phyloP scores from a whole-genome alignment of 257 asterid genomes.

The Primulina huaijiensis region DNA sequence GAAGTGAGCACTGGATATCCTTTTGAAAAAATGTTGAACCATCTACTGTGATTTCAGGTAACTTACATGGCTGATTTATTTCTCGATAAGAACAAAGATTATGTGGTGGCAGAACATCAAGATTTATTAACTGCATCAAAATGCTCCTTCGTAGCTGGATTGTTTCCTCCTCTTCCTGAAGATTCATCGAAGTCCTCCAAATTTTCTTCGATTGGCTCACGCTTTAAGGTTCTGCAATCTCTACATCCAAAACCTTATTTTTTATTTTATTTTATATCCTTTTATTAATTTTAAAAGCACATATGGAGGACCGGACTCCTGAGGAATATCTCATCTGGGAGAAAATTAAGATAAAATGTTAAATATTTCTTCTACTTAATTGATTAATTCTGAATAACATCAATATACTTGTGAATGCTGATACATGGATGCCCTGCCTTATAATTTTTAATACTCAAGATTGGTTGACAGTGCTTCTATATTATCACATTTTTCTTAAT shows the following conservation, averaged over 20 bases:
- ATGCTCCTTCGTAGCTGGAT: conserved; percentile 84
- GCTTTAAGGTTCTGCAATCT: conserved; percentile 69
- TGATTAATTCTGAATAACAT: neutral
- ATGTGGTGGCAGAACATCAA: conserved; percentile 98
- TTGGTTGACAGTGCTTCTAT: neutral
- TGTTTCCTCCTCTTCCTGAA: conserved; percentile 89
- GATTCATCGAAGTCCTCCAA: conserved; percentile 95
- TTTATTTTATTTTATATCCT: neutral
- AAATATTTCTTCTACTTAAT: neutral
- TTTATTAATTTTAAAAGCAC: conserved; percentile 9
- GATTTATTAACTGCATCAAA: conserved; percentile 85
- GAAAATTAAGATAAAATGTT: too few species aligned
- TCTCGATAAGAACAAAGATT: conserved; percentile 98
- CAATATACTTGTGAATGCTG: neutral
- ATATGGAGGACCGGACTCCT: neutral
- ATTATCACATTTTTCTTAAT: neutral
- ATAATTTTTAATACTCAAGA: neutral
- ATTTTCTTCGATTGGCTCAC: conserved; percentile 97
- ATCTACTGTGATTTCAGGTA: conserved; percentile 53
- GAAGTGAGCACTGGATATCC: neutral
- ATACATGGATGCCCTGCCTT: neutral
- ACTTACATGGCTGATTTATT: conserved; percentile 85
- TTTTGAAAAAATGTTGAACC: conserved; percentile 11
- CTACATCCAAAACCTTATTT: conserved; percentile 3
- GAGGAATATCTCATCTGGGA: neutral